Evolutionary conservation across 2,329 filamentous ascomycete species (phyloP).

Genomic region (Penicillium brevicompactum): DNA sequence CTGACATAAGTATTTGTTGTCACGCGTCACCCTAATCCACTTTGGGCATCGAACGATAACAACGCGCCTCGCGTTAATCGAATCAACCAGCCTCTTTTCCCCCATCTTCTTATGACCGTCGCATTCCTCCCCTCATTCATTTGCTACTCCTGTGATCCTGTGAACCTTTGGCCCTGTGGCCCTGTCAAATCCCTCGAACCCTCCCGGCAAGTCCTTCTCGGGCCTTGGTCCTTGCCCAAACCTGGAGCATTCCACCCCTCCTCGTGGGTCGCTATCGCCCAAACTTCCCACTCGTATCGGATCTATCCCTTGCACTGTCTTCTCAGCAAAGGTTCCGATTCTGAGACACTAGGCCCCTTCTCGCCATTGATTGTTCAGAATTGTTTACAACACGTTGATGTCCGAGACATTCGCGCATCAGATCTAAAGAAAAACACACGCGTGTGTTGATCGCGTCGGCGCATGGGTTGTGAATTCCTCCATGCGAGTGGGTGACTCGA

Average conservation of each 20-base stretch:
- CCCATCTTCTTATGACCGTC: background rate
- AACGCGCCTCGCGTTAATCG: constrained; percentile 17
- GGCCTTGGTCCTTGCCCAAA: background rate
- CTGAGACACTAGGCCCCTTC: background rate
- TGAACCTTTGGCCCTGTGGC: background rate
- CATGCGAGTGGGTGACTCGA: constrained; percentile 9
- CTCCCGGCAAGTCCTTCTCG: background rate
- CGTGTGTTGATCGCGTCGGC: constrained; percentile 1
- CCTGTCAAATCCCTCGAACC: background rate
- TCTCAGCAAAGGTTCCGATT: background rate
- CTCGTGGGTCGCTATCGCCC: constrained; percentile 20
- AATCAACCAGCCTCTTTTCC: constrained; percentile 2
- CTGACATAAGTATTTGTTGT: constrained; percentile 14
- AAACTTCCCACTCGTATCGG: constrained; percentile 10
- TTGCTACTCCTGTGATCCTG: background rate
- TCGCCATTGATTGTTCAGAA: background rate
- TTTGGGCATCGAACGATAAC: constrained; percentile 10
- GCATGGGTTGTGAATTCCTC: constrained; percentile 8
- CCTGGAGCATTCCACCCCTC: constrained; percentile 4
- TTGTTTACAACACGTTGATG: background rate
- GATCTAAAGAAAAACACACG: background rate
- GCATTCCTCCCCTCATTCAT: background rate
- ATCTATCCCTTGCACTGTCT: constrained; percentile 22
- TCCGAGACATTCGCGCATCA: constrained; percentile 11
- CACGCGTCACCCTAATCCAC: constrained; percentile 14